These are phyloP conservation scores for Kazachstania psychrophila DNA, from an alignment of 805 yeast genomes.

Conservation along the genomic window DNA sequence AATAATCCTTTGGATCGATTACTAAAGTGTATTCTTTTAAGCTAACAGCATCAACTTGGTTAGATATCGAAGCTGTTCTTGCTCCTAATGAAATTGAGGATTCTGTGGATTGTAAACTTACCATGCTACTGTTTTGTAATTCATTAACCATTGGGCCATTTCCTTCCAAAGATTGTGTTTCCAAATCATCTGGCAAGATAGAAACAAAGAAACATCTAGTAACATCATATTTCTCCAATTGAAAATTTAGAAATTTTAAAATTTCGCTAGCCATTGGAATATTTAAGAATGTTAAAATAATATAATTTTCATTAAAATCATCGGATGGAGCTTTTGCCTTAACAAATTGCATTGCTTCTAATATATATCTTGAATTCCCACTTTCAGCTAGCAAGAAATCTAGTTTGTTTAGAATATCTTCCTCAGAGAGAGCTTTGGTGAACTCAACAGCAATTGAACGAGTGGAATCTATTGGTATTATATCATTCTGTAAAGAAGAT, in stretches of 20 bases:
- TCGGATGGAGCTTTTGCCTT: constrained; percentile 9
- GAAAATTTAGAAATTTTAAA: constrained; percentile 12
- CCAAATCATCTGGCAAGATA: not conserved
- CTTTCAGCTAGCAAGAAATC: constrained; percentile 7
- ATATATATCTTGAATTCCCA: constrained; percentile 19
- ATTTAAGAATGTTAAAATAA: constrained; percentile 20
- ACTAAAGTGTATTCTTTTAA: constrained; percentile 9
- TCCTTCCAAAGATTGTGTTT: not conserved
- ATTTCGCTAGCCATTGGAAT: constrained; percentile 24
- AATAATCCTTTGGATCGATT: constrained; percentile 10
- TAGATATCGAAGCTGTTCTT: constrained; percentile 8
- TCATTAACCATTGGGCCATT: not conserved
- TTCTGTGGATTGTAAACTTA: constrained; percentile 7
- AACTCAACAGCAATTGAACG: constrained; percentile 22
- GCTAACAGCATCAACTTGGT: constrained; percentile 8
- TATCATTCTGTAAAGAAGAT: constrained; percentile 12
- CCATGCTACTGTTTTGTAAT: constrained; percentile 4
- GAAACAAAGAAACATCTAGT: constrained; percentile 13
- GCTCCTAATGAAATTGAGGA: constrained; percentile 10
- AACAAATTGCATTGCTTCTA: constrained; percentile 21
- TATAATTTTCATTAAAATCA: constrained; percentile 17
- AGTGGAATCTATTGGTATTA: constrained; percentile 22
- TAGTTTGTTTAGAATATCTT: constrained; percentile 10
- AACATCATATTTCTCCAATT: constrained; percentile 6
- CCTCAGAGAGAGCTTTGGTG: constrained; percentile 3